Evolutionary conservation across 495 filamentous ascomycete species (phyloP), one percentile per base, ranked within the genome.

Genomic region (Trichoderma gamsii): DNA sequence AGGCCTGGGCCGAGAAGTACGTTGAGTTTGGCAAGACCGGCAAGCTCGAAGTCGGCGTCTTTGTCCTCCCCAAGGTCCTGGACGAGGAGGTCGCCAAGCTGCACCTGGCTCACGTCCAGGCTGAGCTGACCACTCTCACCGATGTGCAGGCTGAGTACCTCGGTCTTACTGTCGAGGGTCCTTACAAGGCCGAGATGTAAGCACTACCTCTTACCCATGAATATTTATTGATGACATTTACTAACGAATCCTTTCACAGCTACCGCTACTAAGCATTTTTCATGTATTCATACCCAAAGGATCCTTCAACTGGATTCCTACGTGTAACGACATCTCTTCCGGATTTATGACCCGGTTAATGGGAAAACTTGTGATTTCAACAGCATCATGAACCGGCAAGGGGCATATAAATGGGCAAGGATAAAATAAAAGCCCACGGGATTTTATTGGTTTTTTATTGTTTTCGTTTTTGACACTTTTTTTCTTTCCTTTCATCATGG

Each of bases 71-170:
- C 76, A 99, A 99, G 93, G 92, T 96, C 72, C 86, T 99, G 51
- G 95, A 99, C 72, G 95, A 99, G 88, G 91, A 97, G 82, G 95
- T 99, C 75, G 95, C 95, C 72, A 85, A 88, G 73, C 90, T 97
- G 71, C 95, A 99, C 81, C 81, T 98, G 74, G 87, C 84, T 66
- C 96, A 98, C 85, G 90, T 96, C 85, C 97, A 97, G 81, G 95
- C 85, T 77, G 92, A 98, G 86, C 85, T 99, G 70, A 88, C 91
- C 71, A 88, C 87, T 78, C 86, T 99, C 75, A 90, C 90, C 72
- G 74, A 84, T 68, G 89, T 90, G 74, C 95, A 99, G 84, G 88
- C 92, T 69, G 95, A 99, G 73, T 99, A 99, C 84, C 88, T 97
- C 77, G 87, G 91, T 74, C 84, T 99, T 68, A 84, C 85, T 29